Percentiles rank a stretch among this genome's conserved stretches.
Evolutionary conservation across 2,329 filamentous ascomycete genomes (phyloP).

Genomic region (Diaporthe helianthi): DNA sequence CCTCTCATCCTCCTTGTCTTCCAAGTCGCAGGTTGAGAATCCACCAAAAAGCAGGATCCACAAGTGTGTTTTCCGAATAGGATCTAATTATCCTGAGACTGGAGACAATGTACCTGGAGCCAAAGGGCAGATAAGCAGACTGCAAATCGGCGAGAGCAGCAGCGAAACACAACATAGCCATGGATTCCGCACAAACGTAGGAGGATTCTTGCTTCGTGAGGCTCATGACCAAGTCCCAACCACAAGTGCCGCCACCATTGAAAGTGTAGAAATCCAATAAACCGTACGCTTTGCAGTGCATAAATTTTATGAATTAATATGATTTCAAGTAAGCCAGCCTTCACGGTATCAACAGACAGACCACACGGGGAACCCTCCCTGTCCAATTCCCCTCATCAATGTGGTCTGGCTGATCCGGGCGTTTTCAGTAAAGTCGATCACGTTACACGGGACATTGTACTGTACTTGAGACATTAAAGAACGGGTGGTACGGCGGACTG

Average conservation of each 20-base stretch:
- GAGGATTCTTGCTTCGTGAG: not conserved
- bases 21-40: no score
- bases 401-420: not conserved
- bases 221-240: not conserved
- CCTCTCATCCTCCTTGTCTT: no score
- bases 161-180: not conserved
- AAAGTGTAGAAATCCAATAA: not conserved
- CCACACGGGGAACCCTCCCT: no score
- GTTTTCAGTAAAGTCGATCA: not conserved
- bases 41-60: not conserved
- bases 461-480: no score
- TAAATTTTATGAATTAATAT: not conserved
- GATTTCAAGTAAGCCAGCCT: not conserved
- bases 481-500: no score
- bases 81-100: not conserved
- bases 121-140: no score
- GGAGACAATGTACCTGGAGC: not conserved
- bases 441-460: not conserved
- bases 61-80: not conserved
- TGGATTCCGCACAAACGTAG: not conserved
- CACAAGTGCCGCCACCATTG: not conserved
- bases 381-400: no score
- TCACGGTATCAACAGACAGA: accelerated
- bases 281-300: not conserved
- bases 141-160: not conserved